These are phyloP conservation scores for Euphrasia confusa DNA, from an alignment of 257 asterid species.

Conservation along the genomic window DNA sequence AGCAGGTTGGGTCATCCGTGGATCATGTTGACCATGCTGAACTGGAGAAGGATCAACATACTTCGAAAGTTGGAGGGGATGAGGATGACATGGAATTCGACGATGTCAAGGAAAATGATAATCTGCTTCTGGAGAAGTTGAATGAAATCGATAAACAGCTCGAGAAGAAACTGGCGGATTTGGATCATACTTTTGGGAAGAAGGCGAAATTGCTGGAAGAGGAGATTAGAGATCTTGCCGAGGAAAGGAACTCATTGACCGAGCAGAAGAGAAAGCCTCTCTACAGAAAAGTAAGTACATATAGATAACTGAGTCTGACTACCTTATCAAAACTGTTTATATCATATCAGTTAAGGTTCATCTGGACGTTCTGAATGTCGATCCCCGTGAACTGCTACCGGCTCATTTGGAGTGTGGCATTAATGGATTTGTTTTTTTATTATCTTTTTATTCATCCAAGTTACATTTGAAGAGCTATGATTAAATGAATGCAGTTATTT, in stretches of 20 bases:
- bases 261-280: slow-evolving; percentile 87
- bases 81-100: slow-evolving; percentile 58
- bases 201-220: slow-evolving; percentile 82
- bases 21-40: slow-evolving; percentile 49
- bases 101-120: slow-evolving; percentile 82
- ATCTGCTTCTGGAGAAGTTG: slow-evolving; percentile 63
- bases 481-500: slow-evolving; percentile 1
- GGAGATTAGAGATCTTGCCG: slow-evolving; percentile 93
- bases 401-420: neutral
- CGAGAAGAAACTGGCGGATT: slow-evolving; percentile 67
- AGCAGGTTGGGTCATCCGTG: slow-evolving; percentile 40
- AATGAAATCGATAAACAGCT: slow-evolving; percentile 63
- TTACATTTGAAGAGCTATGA: slow-evolving; percentile 12
- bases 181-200: slow-evolving; percentile 90
- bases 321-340: neutral
- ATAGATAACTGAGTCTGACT: neutral
- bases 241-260: slow-evolving; percentile 84
- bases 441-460: neutral
- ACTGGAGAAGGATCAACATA: slow-evolving; percentile 43
- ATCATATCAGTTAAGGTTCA: too few species aligned
- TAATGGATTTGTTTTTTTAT: slow-evolving; percentile 3
- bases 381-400: neutral
- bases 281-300: slow-evolving; percentile 63
- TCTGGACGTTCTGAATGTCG: too few species aligned
- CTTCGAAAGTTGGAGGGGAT: slow-evolving; percentile 38